These are phyloP conservation scores for Canariomyces notabilis DNA, from an alignment of 2,329 filamentous ascomycete species.

Conservation along the genomic window DNA sequence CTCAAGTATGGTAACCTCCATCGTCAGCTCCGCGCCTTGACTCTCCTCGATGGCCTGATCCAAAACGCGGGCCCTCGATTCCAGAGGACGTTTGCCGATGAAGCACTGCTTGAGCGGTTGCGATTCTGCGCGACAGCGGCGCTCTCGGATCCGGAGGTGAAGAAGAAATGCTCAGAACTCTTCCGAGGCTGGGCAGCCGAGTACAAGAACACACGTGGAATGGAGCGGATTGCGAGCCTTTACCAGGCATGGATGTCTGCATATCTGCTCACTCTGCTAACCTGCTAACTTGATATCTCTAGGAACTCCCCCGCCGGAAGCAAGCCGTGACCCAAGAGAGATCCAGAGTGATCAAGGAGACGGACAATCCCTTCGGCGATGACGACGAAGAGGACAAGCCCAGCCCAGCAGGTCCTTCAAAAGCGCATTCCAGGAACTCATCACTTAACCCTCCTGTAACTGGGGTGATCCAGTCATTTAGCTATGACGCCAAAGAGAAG, in stretches of 20 bases:
- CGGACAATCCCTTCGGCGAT: constrained; percentile 65
- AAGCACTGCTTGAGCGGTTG: constrained; percentile 84
- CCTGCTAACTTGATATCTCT: not conserved
- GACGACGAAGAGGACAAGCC: constrained; percentile 53
- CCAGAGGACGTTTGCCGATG: constrained; percentile 81
- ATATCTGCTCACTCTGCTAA: not conserved
- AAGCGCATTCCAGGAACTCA: constrained; percentile 29
- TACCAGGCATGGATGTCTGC: constrained; percentile 55
- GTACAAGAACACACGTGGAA: constrained; percentile 74
- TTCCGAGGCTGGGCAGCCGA: constrained; percentile 82
- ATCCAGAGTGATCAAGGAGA: constrained; percentile 79
- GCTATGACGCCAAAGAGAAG: constrained; percentile 45
- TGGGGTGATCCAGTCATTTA: constrained; percentile 37
- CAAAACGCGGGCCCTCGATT: constrained; percentile 89
- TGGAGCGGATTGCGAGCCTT: constrained; percentile 73
- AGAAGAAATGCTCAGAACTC: constrained; percentile 77
- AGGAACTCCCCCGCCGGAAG: constrained; percentile 63
- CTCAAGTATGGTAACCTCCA: constrained; percentile 97
- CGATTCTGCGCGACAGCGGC: constrained; percentile 82
- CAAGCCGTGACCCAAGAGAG: constrained; percentile 69
- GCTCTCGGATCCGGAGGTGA: constrained; percentile 79
- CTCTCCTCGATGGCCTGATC: constrained; percentile 86
- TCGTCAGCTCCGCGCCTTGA: constrained; percentile 81
- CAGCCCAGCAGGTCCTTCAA: constrained; percentile 20
- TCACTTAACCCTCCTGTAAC: constrained; percentile 24